Evolutionary conservation across 164 flowering plant genomes (phyloP).

Genomic region (Buxus sempervirens): DNA sequence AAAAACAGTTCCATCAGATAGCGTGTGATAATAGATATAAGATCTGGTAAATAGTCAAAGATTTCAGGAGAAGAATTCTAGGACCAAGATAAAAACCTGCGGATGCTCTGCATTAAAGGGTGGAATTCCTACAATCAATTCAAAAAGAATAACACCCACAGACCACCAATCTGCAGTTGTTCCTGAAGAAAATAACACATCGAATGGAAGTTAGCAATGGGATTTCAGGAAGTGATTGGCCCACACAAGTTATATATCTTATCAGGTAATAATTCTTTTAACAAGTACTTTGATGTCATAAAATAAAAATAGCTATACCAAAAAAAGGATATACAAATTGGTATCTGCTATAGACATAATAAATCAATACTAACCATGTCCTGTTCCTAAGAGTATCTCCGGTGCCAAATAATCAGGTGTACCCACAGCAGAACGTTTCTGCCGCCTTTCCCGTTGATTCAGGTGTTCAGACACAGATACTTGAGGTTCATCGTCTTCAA

Average conservation of each 20-base stretch:
- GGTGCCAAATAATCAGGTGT: slow-evolving; percentile 99
- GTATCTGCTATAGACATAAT: not conserved
- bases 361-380: slow-evolving; percentile 73
- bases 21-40: not conserved
- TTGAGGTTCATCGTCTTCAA: slow-evolving; percentile 68
- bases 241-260: not conserved
- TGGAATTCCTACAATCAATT: slow-evolving; percentile 93
- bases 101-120: slow-evolving; percentile 99
- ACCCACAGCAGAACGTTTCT: slow-evolving; percentile 97
- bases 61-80: not conserved
- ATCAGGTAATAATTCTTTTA: not conserved
- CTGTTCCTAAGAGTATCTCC: slow-evolving; percentile 96
- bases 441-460: slow-evolving; percentile 65
- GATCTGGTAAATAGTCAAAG: not conserved
- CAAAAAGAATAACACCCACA: slow-evolving; percentile 94
- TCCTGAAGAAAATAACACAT: slow-evolving; percentile 39
- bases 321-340: too few species aligned
- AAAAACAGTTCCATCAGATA: not conserved
- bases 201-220: not conserved
- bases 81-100: slow-evolving; percentile 48
- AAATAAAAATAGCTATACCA: not conserved
- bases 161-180: slow-evolving; percentile 99
- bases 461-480: slow-evolving; percentile 44
- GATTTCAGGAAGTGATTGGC: not conserved
- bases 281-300: not conserved